Evolutionary conservation across 495 filamentous ascomycete genomes (phyloP).

Genomic region (Neurospora sublineolata): DNA sequence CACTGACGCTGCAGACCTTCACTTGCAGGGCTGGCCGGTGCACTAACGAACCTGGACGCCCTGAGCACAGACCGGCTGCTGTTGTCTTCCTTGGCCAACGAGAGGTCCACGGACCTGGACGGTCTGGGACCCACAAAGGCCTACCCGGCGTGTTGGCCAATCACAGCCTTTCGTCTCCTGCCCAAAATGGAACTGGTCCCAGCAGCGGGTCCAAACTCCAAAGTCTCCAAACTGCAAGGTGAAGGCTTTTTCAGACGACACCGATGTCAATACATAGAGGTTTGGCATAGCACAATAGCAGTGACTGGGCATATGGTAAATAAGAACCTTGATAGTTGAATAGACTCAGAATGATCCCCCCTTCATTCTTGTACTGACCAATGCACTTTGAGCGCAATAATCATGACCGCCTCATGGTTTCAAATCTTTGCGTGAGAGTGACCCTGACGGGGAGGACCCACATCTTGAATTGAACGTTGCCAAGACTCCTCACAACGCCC

Average conservation of each 20-base stretch:
- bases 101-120: background rate
- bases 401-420: background rate
- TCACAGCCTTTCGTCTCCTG: background rate
- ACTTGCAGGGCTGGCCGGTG: background rate
- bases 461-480: background rate
- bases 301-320: background rate
- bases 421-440: background rate
- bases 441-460: background rate
- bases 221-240: background rate
- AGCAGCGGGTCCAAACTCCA: background rate
- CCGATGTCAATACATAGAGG: background rate
- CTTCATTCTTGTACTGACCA: background rate
- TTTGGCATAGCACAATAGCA: background rate
- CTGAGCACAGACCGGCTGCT: background rate
- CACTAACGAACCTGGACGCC: background rate
- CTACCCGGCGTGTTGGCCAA: background rate
- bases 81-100: background rate
- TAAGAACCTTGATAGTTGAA: background rate
- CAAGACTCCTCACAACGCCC: background rate
- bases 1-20: background rate
- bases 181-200: background rate
- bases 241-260: background rate
- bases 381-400: background rate
- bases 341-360: background rate
- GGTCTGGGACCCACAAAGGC: background rate